A percentile compares a stretch with the other conserved stretches of the same genome.
These are phyloP conservation scores for Gnomoniopsis sp. DNA, from an alignment of 2,329 filamentous ascomycete species.

Conservation along the genomic window DNA sequence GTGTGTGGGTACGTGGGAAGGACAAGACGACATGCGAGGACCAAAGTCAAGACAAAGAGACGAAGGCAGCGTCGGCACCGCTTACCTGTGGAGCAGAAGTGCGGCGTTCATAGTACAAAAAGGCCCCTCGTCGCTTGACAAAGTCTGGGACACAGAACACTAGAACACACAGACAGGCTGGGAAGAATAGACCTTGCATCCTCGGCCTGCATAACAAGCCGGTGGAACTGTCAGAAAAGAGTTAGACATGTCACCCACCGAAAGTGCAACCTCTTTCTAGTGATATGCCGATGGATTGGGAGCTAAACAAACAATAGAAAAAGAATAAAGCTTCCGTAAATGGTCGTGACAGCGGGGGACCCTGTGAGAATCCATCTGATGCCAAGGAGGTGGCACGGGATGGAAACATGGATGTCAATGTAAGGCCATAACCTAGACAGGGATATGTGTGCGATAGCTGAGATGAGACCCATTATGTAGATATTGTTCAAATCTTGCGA, in stretches of 20 bases:
- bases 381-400: conserved; percentile 1
- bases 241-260: conserved; percentile 6
- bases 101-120: neutral
- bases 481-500: conserved; percentile 9
- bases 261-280: neutral
- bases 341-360: conserved; percentile 5
- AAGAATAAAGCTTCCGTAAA: conserved; percentile 7
- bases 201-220: conserved; percentile 8
- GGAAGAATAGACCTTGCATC: conserved; percentile 2
- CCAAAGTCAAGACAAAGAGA: neutral
- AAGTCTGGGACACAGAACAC: conserved; percentile 6
- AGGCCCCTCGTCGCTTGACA: neutral
- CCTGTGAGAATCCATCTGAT: conserved; percentile 1
- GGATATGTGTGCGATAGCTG: neutral
- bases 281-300: conserved; percentile 2
- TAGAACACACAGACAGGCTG: neutral
- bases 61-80: neutral
- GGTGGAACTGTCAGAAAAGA: conserved; percentile 10
- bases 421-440: conserved; percentile 4
- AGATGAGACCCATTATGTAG: conserved; percentile 12
- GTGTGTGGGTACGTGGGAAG: neutral
- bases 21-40: neutral
- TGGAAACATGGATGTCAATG: conserved; percentile 3
- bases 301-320: neutral
- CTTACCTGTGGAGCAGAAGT: neutral